phyloP scores from a whole-genome alignment of 768 basidiomycete species.

The Naganishia vaughanmartiniae region DNA sequence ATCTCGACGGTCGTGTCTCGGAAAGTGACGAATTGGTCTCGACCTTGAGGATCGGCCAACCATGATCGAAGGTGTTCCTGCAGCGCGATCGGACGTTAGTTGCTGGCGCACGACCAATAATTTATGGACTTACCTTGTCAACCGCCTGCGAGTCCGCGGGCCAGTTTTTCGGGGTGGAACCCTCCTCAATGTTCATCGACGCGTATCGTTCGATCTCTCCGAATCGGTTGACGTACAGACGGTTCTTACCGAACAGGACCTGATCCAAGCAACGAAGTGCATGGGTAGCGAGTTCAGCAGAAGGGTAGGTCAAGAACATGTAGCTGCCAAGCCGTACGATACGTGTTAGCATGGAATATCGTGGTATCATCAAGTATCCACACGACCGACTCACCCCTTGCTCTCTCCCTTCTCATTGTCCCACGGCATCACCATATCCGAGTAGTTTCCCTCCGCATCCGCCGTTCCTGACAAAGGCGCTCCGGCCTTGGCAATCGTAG shows the following conservation, averaged over 20 bases:
- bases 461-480: conserved; percentile 57
- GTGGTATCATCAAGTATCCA: too few species aligned
- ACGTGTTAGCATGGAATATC: background rate
- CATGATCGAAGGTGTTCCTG: conserved; percentile 94
- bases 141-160: conserved; percentile 39
- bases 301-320: conserved; percentile 60
- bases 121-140: conserved; percentile 1
- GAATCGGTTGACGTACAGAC: conserved; percentile 79
- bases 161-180: conserved; percentile 47
- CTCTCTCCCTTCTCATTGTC: conserved; percentile 75
- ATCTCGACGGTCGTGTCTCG: conserved; percentile 86
- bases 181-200: conserved; percentile 56
- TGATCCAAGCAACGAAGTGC: conserved; percentile 52
- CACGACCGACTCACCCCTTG: conserved; percentile 70
- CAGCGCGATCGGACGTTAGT: background rate
- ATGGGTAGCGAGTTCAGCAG: conserved; percentile 48
- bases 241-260: conserved; percentile 77
- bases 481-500: conserved; percentile 80
- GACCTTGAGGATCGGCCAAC: conserved; percentile 85
- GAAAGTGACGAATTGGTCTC: conserved; percentile 94
- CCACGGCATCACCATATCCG: conserved; percentile 84
- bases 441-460: conserved; percentile 69
- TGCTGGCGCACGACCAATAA: background rate
- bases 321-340: conserved; percentile 60
- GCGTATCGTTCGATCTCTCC: conserved; percentile 82